A percentile compares a stretch with the other conserved stretches of the same genome.
Evolutionary conservation across 352 stramenopile genomes (phyloP).

Genomic region (Pythium myriotylum): DNA sequence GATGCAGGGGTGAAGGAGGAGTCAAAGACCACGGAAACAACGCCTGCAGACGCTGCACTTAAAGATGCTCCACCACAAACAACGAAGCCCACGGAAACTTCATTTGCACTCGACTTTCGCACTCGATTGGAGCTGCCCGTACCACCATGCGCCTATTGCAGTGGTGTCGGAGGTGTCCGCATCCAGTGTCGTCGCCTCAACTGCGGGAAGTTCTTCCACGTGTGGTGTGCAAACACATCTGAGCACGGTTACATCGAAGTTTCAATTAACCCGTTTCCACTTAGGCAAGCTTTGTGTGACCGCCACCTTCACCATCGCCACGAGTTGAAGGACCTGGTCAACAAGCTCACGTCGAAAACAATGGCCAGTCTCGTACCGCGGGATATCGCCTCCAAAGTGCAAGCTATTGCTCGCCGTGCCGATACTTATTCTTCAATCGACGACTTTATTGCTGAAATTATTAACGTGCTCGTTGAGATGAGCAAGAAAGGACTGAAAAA

Average conservation of each 20-base stretch:
- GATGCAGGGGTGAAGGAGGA: neutral
- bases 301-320: slow-evolving; percentile 56
- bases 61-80: neutral
- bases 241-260: slow-evolving; percentile 10
- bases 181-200: slow-evolving; percentile 62
- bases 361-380: slow-evolving; percentile 41
- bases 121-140: slow-evolving; percentile 20
- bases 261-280: slow-evolving; percentile 25
- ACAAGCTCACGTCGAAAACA: slow-evolving; percentile 57
- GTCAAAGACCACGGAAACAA: neutral
- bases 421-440: slow-evolving; percentile 43
- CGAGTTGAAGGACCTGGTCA: slow-evolving; percentile 45
- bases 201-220: slow-evolving; percentile 68
- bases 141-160: slow-evolving; percentile 56
- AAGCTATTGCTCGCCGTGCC: slow-evolving; percentile 45
- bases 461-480: slow-evolving; percentile 45
- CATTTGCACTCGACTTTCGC: neutral
- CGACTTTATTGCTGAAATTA: slow-evolving; percentile 44
- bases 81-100: neutral
- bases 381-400: slow-evolving; percentile 53
- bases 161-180: slow-evolving; percentile 36
- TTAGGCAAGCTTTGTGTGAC: slow-evolving; percentile 71
- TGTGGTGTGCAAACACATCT: slow-evolving; percentile 40
- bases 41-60: neutral
- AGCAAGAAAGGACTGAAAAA: slow-evolving; percentile 52